Evolutionary conservation across 192 early-diverging fungal genomes (phyloP).

Genomic region (Coemansia sp.): DNA sequence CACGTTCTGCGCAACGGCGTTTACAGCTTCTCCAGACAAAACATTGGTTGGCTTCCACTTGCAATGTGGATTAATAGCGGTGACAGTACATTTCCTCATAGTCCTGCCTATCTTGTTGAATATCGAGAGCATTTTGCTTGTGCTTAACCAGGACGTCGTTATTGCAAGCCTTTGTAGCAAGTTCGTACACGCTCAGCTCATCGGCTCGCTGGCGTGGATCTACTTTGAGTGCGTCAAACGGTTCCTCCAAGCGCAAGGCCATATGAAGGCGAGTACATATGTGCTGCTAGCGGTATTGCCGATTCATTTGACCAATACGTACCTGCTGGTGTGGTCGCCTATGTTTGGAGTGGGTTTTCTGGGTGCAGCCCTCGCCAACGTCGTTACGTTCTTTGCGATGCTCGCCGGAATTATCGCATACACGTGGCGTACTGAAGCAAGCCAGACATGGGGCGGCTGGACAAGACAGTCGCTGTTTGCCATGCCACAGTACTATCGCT

Average conservation of each 20-base stretch:
- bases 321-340: constrained; percentile 77
- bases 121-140: constrained; percentile 68
- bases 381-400: constrained; percentile 76
- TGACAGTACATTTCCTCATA: constrained; percentile 68
- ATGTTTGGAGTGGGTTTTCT: constrained; percentile 70
- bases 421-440: constrained; percentile 55
- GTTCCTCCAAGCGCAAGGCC: constrained; percentile 88
- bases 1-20: constrained; percentile 75
- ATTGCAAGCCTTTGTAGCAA: constrained; percentile 68
- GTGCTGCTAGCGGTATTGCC: constrained; percentile 73
- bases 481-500: constrained; percentile 58
- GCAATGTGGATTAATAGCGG: constrained; percentile 80
- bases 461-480: constrained; percentile 38
- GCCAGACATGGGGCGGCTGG: constrained; percentile 74
- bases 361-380: constrained; percentile 83
- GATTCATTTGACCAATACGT: constrained; percentile 75
- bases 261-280: constrained; percentile 82
- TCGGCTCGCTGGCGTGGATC: constrained; percentile 77
- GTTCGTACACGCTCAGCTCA: constrained; percentile 68
- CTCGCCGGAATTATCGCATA: constrained; percentile 68
- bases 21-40: constrained; percentile 66
- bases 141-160: constrained; percentile 71
- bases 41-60: constrained; percentile 71
- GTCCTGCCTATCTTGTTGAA: constrained; percentile 73
- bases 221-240: constrained; percentile 85